Conservation (phyloP, 306 rosid species). For the Trifolium dubium region DNA sequence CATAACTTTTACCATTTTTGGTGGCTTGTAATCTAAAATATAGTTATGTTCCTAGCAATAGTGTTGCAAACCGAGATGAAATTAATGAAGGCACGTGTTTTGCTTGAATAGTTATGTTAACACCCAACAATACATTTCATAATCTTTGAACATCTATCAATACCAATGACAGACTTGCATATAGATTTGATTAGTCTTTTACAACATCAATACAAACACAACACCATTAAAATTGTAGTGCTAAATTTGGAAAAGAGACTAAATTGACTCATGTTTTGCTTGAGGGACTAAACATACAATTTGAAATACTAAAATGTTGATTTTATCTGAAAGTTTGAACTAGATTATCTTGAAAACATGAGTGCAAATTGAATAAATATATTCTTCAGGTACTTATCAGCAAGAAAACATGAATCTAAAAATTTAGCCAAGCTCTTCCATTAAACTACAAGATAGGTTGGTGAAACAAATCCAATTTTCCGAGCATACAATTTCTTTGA, state of each 20-base stretch:
- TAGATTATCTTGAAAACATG: constrained; percentile 15
- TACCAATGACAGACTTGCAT: too few relatives aligned
- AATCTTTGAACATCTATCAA: too few relatives aligned
- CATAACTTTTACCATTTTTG: constrained; percentile 15
- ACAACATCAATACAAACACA: too few relatives aligned
- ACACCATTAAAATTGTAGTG: too few relatives aligned
- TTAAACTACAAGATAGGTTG: neutral
- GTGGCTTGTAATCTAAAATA: constrained; percentile 29
- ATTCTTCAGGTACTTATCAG: neutral
- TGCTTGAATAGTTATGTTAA: constrained; percentile 19
- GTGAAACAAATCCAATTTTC: neutral
- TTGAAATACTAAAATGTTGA: too few relatives aligned
- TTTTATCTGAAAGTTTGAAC: constrained; percentile 12
- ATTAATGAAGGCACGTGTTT: constrained; percentile 33
- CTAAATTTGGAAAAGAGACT: too few relatives aligned
- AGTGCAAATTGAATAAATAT: neutral
- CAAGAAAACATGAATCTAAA: neutral
- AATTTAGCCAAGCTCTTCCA: neutral
- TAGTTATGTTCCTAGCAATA: constrained; percentile 1
- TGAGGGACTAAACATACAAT: too few relatives aligned
- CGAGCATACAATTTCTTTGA: neutral
- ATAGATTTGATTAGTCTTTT: too few relatives aligned
- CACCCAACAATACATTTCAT: neutral
- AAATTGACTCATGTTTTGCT: too few relatives aligned
- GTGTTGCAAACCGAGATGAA: constrained; percentile 38